These are phyloP conservation scores for Discostella pseudostelligera DNA, from an alignment of 108 stramenopile genomes.

Conservation along the genomic window DNA sequence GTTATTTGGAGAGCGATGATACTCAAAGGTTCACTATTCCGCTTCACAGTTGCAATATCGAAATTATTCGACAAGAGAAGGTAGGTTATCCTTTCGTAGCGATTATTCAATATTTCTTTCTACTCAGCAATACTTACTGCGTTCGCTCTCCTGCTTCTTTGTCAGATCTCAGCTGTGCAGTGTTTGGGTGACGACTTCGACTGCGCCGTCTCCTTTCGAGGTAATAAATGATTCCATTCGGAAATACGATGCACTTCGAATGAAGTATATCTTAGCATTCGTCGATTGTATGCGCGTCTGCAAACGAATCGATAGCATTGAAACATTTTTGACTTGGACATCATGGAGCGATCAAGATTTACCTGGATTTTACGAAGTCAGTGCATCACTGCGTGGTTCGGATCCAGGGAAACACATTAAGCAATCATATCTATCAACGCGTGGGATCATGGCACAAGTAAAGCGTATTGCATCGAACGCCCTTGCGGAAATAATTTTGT, in stretches of 20 bases:
- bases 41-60: slow-evolving; percentile 10
- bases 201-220: slow-evolving; percentile 70
- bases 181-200: slow-evolving; percentile 82
- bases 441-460: slow-evolving; percentile 52
- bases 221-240: slow-evolving; percentile 69
- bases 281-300: slow-evolving; percentile 56
- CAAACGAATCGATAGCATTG: slow-evolving; percentile 49
- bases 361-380: slow-evolving; percentile 68
- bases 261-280: slow-evolving; percentile 77
- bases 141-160: not conserved
- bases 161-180: slow-evolving; percentile 67
- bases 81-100: not conserved
- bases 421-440: slow-evolving; percentile 49
- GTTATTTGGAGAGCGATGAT: not conserved
- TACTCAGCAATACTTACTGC: not conserved
- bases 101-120: not conserved
- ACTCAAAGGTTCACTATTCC: not conserved
- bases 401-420: slow-evolving; percentile 51
- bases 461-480: slow-evolving; percentile 62
- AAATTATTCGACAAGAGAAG: slow-evolving; percentile 10
- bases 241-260: slow-evolving; percentile 79
- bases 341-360: slow-evolving; percentile 59
- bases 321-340: slow-evolving; percentile 58
- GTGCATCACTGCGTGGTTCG: slow-evolving; percentile 53
- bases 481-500: slow-evolving; percentile 57